Evolutionary conservation across 2,329 filamentous ascomycete species (phyloP).

Genomic region (Sporothrix globosa): DNA sequence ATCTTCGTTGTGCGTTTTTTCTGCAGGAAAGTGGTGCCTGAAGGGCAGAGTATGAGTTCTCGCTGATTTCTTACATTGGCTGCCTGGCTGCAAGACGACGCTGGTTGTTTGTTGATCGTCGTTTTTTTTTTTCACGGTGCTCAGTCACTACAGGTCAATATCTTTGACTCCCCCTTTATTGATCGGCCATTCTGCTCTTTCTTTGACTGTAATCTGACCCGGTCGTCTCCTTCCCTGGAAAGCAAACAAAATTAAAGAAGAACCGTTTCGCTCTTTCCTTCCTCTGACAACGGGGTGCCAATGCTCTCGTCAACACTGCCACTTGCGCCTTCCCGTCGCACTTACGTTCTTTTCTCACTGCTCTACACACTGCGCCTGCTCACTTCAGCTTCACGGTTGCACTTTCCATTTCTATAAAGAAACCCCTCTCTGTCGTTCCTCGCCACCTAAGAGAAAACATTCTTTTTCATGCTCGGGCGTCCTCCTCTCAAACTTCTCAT

Average conservation of each 20-base stretch:
- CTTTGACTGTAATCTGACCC: slow-evolving; percentile 3
- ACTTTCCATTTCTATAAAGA: slow-evolving; percentile 20
- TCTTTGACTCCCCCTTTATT: background rate
- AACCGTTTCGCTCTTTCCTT: background rate
- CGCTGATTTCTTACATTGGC: background rate
- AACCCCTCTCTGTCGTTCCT: background rate
- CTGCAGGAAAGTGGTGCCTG: background rate
- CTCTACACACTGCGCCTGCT: background rate
- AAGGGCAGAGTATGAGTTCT: background rate
- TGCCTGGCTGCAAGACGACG: slow-evolving; percentile 3
- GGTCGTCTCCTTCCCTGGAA: background rate
- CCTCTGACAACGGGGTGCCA: too few relatives aligned
- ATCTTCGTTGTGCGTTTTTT: background rate
- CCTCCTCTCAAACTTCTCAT: background rate
- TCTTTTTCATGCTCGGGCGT: background rate
- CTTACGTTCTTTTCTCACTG: background rate
- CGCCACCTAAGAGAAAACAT: background rate
- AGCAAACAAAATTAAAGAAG: background rate
- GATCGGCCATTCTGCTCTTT: background rate
- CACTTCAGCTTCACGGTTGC: background rate
- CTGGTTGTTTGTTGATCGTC: background rate
- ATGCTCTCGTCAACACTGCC: background rate
- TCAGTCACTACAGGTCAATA: background rate
- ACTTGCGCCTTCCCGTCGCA: slow-evolving; percentile 5
- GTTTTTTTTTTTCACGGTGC: background rate